phyloP scores from a whole-genome alignment of 805 yeast genomes.

The Starmerella roubikii region DNA sequence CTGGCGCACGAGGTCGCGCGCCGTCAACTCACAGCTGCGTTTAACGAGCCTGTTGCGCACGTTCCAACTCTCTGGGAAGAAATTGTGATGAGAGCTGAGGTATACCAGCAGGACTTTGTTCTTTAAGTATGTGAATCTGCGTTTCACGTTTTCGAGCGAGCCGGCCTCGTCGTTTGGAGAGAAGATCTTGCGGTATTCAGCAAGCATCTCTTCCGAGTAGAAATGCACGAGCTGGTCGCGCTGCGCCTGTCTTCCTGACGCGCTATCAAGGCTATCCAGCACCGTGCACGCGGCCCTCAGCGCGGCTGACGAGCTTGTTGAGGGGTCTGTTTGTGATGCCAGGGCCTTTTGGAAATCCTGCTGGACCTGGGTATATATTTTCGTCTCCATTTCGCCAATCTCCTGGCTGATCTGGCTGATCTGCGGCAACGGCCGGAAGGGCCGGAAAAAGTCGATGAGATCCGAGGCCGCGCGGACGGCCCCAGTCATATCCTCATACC shows the following conservation, averaged over 20 bases:
- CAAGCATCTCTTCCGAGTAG: constrained; percentile 56
- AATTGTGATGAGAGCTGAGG: constrained; percentile 31
- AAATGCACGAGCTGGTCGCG: constrained; percentile 51
- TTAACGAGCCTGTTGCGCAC: constrained; percentile 48
- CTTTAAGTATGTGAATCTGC: constrained; percentile 72
- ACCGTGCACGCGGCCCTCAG: constrained; percentile 49
- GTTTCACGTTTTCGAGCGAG: constrained; percentile 67
- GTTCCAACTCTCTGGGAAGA: constrained; percentile 63
- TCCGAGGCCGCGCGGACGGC: constrained; percentile 61
- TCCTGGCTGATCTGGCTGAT: constrained; percentile 51
- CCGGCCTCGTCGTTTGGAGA: constrained; percentile 84
- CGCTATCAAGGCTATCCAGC: constrained; percentile 38
- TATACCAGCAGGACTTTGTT: constrained; percentile 46
- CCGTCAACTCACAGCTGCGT: constrained; percentile 55
- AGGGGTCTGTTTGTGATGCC: constrained; percentile 3
- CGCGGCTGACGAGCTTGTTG: not conserved
- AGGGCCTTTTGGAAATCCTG: constrained; percentile 42
- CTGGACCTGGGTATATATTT: constrained; percentile 55
- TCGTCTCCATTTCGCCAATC: constrained; percentile 45
- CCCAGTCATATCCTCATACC: constrained; percentile 42
- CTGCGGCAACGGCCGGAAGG: constrained; percentile 72
- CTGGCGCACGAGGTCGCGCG: constrained; percentile 47
- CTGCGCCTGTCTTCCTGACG: constrained; percentile 34
- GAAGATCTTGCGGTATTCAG: constrained; percentile 66
- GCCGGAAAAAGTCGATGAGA: constrained; percentile 55